These are phyloP conservation scores for Cucurbitaria berberidis DNA, from an alignment of 2,329 filamentous ascomycete species.

Conservation along the genomic window DNA sequence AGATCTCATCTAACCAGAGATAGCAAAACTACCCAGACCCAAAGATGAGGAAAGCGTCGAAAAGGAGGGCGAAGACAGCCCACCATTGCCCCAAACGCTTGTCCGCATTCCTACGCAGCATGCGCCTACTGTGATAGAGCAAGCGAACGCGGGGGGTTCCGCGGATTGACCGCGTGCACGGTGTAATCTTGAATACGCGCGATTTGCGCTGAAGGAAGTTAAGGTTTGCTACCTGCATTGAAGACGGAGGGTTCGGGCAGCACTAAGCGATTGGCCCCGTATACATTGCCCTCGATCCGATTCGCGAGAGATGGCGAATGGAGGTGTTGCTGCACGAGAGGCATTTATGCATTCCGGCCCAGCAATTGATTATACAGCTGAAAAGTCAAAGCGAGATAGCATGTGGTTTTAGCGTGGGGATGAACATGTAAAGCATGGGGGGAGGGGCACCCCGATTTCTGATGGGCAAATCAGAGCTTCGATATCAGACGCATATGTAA, in stretches of 20 bases:
- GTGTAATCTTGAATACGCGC: conserved; percentile 5
- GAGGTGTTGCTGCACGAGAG: neutral
- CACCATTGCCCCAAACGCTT: conserved; percentile 77
- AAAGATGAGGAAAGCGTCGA: conserved; percentile 55
- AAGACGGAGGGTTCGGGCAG: conserved; percentile 1
- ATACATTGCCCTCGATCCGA: conserved; percentile 5
- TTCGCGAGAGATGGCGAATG: conserved; percentile 13
- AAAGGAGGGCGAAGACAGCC: conserved; percentile 48
- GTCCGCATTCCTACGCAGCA: conserved; percentile 86
- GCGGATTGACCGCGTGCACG: conserved; percentile 37
- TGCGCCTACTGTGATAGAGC: conserved; percentile 45
- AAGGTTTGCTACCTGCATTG: conserved; percentile 1
- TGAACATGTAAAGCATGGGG: neutral
- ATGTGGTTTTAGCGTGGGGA: neutral
- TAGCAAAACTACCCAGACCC: conserved; percentile 73
- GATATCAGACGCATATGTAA: neutral
- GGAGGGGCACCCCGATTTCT: too few species aligned
- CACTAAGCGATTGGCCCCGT: conserved; percentile 4
- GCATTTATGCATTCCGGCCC: conserved; percentile 17
- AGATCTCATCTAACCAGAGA: conserved; percentile 17
- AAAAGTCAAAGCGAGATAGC: conserved; percentile 6
- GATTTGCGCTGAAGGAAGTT: conserved; percentile 2
- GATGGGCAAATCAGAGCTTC: too few species aligned
- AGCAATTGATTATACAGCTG: conserved; percentile 7
- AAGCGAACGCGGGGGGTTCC: conserved; percentile 37